Percentiles rank a stretch among this genome's conserved stretches.
These are phyloP conservation scores for Neurospora sp. DNA, from an alignment of 495 filamentous ascomycete species.

Conservation along the genomic window DNA sequence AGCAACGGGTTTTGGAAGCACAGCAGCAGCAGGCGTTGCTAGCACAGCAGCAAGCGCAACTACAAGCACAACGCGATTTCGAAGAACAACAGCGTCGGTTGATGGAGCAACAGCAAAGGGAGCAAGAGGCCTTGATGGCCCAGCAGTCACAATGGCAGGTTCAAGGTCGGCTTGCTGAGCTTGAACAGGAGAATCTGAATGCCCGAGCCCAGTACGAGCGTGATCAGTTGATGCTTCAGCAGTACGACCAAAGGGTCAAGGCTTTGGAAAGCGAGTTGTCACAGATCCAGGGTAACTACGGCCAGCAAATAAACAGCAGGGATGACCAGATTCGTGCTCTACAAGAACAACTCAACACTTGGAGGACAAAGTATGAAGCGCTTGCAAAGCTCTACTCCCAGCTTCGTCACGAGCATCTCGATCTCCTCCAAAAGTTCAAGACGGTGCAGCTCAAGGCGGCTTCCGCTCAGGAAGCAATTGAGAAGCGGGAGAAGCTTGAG, in stretches of 20 bases:
- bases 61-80: conserved; percentile 83
- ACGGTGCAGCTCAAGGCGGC: conserved; percentile 89
- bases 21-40: conserved; percentile 58
- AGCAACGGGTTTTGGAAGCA: conserved; percentile 77
- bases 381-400: conserved; percentile 96
- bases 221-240: conserved; percentile 93
- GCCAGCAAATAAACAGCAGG: conserved; percentile 76
- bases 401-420: conserved; percentile 87
- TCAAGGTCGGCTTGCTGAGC: conserved; percentile 82
- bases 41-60: conserved; percentile 63
- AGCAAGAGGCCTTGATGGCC: conserved; percentile 77
- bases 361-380: conserved; percentile 93
- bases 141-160: conserved; percentile 88
- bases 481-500: conserved; percentile 86
- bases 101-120: conserved; percentile 78
- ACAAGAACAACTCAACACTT: conserved; percentile 92
- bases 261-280: conserved; percentile 78
- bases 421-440: conserved; percentile 91
- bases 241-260: conserved; percentile 91
- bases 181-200: conserved; percentile 90
- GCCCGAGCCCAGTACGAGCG: conserved; percentile 90
- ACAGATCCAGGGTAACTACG: conserved; percentile 71
- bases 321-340: conserved; percentile 89
- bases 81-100: conserved; percentile 88
- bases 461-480: conserved; percentile 94